Percentiles rank a stretch among this genome's conserved stretches.
phyloP scores from a whole-genome alignment of 176 grass and related monocot genomes.

The Poa pratensis region DNA sequence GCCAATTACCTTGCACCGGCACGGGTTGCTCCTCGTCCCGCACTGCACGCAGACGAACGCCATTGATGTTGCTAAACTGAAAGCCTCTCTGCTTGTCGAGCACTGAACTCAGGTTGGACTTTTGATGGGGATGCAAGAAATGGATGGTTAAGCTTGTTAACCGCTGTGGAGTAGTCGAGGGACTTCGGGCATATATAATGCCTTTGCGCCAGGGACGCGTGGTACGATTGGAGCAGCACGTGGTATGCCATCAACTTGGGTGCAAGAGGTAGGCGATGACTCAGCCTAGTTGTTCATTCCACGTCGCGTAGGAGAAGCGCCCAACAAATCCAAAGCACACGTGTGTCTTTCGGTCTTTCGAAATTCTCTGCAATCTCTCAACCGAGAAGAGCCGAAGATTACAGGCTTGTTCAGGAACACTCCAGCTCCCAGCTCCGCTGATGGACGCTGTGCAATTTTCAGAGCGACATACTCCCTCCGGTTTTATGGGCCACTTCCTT shows the following conservation, averaged over 20 bases:
- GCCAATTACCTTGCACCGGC: conserved; percentile 86
- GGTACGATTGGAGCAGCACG: neutral
- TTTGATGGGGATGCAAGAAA: neutral
- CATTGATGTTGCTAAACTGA: conserved; percentile 14
- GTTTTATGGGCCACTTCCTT: too few relatives aligned
- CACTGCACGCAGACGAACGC: conserved; percentile 71
- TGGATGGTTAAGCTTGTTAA: neutral
- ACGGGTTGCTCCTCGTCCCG: conserved; percentile 90
- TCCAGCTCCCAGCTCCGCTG: too few relatives aligned
- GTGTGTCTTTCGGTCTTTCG: neutral
- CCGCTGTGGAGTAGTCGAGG: neutral
- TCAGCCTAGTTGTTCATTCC: neutral
- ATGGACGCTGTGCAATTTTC: too few relatives aligned
- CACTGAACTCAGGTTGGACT: neutral
- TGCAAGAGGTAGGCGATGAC: conserved; percentile 19
- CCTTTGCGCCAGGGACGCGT: neutral
- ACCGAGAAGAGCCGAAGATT: neutral
- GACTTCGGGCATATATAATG: neutral
- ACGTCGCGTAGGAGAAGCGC: neutral
- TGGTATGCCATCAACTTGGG: conserved; percentile 18
- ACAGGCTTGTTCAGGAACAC: too few relatives aligned
- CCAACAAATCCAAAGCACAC: neutral
- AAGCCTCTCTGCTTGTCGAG: neutral
- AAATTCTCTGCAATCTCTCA: conserved; percentile 1
- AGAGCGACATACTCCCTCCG: too few relatives aligned